Evolutionary conservation across 2,329 filamentous ascomycete genomes (phyloP).

Genomic region (Fusarium bactridioides): DNA sequence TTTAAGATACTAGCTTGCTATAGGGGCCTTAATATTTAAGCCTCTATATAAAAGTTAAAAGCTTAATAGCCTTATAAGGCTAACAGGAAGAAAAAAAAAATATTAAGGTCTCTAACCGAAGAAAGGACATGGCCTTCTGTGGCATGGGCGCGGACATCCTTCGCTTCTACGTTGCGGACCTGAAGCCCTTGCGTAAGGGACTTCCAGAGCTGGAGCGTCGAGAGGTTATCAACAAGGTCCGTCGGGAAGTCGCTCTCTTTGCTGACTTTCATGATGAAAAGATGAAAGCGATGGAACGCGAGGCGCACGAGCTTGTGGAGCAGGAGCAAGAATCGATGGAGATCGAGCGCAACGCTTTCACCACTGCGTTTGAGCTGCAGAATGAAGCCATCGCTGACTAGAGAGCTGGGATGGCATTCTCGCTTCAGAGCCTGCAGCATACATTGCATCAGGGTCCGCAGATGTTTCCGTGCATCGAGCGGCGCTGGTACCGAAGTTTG

Average conservation of each 20-base stretch:
- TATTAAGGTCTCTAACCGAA: not conserved
- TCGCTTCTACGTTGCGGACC: not conserved
- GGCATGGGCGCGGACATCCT: not conserved
- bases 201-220: not conserved
- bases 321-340: not conserved
- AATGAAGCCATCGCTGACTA: not conserved
- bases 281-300: not conserved
- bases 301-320: accelerated
- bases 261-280: not conserved
- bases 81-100: too few species aligned
- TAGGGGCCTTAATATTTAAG: too few species aligned
- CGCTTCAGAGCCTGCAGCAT: not conserved
- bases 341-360: not conserved
- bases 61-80: too few species aligned
- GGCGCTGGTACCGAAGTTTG: not conserved
- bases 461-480: not conserved
- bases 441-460: not conserved
- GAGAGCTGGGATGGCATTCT: not conserved
- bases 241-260: not conserved
- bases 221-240: not conserved
- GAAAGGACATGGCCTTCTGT: not conserved
- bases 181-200: not conserved
- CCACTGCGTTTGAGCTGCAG: not conserved
- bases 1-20: too few species aligned
- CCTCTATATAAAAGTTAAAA: too few species aligned